phyloP scores from a whole-genome alignment of 177 flowering plant species.

The Vitis hybrid region DNA sequence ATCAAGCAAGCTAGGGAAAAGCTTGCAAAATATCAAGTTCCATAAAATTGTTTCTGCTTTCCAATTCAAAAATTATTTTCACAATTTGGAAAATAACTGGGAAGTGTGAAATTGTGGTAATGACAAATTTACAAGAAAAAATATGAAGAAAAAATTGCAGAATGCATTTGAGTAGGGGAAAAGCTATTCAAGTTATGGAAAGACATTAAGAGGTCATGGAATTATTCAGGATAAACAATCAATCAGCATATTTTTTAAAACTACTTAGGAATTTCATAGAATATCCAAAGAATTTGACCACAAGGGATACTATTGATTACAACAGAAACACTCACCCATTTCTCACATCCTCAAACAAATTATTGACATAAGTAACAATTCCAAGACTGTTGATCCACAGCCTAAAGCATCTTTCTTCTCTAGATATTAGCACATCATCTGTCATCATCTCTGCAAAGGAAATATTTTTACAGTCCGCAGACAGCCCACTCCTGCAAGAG shows the following conservation, averaged over 20 bases:
- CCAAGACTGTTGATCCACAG: slow-evolving; percentile 93
- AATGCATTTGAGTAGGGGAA: background rate
- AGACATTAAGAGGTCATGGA: too few relatives aligned
- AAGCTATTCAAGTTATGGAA: too few relatives aligned
- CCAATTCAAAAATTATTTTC: background rate
- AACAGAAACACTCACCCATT: slow-evolving; percentile 52
- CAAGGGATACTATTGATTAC: background rate
- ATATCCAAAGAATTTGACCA: background rate
- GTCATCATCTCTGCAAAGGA: slow-evolving; percentile 83
- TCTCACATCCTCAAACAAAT: slow-evolving; percentile 81
- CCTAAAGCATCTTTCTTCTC: slow-evolving; percentile 83
- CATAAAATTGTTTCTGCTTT: background rate
- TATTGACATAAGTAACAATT: slow-evolving; percentile 63
- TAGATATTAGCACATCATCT: slow-evolving; percentile 71
- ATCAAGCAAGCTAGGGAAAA: background rate
- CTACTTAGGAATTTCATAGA: background rate
- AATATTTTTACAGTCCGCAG: slow-evolving; percentile 49
- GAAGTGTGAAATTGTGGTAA: background rate
- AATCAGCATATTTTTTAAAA: too few relatives aligned
- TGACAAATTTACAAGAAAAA: background rate
- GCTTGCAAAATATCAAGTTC: background rate
- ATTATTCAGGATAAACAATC: too few relatives aligned
- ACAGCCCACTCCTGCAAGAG: slow-evolving; percentile 70
- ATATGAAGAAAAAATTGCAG: background rate
- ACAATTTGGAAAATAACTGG: too few relatives aligned